These are phyloP conservation scores for Cyphellophora attinorum DNA, from an alignment of 2,329 filamentous ascomycete species.

Conservation along the genomic window DNA sequence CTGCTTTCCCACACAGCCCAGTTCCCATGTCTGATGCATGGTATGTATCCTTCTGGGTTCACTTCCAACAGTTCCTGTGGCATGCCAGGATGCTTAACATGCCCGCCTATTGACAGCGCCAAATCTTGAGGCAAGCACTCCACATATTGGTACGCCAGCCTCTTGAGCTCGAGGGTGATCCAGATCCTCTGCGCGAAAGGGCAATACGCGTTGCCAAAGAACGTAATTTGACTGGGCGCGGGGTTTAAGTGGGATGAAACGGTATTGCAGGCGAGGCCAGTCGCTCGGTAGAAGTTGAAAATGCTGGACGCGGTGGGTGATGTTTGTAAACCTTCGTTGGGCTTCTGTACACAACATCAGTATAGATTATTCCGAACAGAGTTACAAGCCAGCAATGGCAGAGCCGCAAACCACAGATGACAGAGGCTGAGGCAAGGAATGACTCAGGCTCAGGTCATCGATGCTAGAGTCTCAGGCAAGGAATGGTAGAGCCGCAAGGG, in stretches of 20 bases:
- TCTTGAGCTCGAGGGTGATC: constrained; percentile 77
- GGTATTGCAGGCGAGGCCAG: constrained; percentile 59
- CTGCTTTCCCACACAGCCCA: constrained; percentile 77
- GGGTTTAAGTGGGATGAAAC: constrained; percentile 62
- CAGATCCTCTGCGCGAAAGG: constrained; percentile 82
- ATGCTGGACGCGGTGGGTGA: constrained; percentile 6
- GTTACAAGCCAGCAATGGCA: no score
- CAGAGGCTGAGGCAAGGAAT: no score
- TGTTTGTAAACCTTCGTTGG: no score
- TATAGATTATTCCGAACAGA: no score
- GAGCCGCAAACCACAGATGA: constrained; percentile 1
- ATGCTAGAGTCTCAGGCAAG: no score
- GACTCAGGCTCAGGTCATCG: no score
- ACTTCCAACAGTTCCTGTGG: constrained; percentile 65
- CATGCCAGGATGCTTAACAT: constrained; percentile 24
- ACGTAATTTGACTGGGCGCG: constrained; percentile 50
- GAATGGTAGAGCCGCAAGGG: no score
- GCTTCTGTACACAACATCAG: no score
- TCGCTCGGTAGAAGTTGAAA: constrained; percentile 12
- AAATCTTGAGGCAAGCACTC: constrained; percentile 43
- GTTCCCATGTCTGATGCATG: constrained; percentile 65
- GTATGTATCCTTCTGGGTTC: constrained; percentile 67
- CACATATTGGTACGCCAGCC: constrained; percentile 72
- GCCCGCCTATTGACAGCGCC: no score
- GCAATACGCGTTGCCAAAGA: constrained; percentile 78